Conservation (phyloP, 345 rosid species). For the Ricinus communis region DNA sequence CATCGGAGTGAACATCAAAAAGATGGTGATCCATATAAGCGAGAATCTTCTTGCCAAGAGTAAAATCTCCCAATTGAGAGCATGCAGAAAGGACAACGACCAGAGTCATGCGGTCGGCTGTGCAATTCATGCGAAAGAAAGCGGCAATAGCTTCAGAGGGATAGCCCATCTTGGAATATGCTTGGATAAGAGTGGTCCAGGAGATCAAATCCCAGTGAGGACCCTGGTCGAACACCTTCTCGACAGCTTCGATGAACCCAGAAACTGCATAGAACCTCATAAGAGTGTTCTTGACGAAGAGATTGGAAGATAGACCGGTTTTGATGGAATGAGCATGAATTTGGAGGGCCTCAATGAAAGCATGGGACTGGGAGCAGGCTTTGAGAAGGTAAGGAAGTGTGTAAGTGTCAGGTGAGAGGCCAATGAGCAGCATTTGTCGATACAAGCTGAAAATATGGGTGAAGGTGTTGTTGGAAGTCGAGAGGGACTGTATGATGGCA, state of each 20-base stretch:
- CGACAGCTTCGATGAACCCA: slow-evolving; percentile 33
- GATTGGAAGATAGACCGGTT: slow-evolving; percentile 32
- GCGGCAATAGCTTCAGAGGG: slow-evolving; percentile 33
- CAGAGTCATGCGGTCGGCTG: slow-evolving; percentile 40
- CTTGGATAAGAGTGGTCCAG: slow-evolving; percentile 59
- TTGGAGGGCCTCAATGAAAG: slow-evolving; percentile 37
- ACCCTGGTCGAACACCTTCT: slow-evolving; percentile 33
- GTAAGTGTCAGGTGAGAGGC: slow-evolving; percentile 38
- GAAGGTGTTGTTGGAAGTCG: slow-evolving; percentile 8
- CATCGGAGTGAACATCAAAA: slow-evolving; percentile 37
- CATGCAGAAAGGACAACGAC: slow-evolving; percentile 53
- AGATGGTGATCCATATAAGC: slow-evolving; percentile 22
- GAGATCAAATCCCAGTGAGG: slow-evolving; percentile 44
- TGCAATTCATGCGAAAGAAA: slow-evolving; percentile 40
- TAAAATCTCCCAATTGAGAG: slow-evolving; percentile 44
- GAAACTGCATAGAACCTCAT: slow-evolving; percentile 47
- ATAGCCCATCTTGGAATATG: slow-evolving; percentile 36
- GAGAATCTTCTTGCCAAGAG: slow-evolving; percentile 40
- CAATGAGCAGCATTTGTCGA: slow-evolving; percentile 34
- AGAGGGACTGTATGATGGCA: slow-evolving; percentile 38
- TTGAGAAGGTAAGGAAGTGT: slow-evolving; percentile 49
- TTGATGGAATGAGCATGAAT: slow-evolving; percentile 46
- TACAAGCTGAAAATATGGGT: slow-evolving; percentile 27
- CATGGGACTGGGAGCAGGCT: slow-evolving; percentile 33
- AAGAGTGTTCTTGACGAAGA: slow-evolving; percentile 44